Evolutionary conservation across 768 basidiomycete species (phyloP).

Genomic region (Leccinum obscurum): DNA sequence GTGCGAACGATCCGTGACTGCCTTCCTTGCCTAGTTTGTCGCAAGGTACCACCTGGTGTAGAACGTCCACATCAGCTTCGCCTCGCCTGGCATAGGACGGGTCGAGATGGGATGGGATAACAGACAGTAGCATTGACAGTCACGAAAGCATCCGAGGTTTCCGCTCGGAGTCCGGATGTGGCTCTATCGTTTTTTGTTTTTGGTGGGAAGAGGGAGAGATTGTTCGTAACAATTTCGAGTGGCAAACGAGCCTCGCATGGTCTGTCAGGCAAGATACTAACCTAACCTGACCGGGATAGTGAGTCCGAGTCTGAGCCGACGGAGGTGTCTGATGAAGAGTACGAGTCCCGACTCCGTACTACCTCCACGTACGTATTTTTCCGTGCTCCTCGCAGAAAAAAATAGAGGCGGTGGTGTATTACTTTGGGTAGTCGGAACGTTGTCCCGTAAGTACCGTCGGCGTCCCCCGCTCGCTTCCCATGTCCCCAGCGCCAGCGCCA

Average conservation of each 20-base stretch:
- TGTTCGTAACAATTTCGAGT: neutral
- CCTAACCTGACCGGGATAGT: neutral
- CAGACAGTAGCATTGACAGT: neutral
- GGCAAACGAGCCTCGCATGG: neutral
- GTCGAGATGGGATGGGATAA: neutral
- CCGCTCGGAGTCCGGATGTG: conserved; percentile 7
- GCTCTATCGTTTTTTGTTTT: neutral
- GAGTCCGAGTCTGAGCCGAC: neutral
- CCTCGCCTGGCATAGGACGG: neutral
- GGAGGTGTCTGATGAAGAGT: neutral
- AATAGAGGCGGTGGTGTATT: neutral
- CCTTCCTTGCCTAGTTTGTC: neutral
- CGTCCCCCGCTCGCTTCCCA: neutral
- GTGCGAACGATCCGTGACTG: neutral
- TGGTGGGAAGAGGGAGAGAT: neutral
- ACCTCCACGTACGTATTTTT: neutral
- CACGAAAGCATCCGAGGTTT: conserved; percentile 12
- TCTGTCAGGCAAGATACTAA: neutral
- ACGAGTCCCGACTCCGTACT: neutral
- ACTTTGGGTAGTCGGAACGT: neutral
- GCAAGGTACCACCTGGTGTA: neutral
- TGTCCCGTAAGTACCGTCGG: neutral
- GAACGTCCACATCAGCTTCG: neutral
- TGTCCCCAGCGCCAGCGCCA: neutral
- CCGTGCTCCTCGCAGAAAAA: neutral